Percentiles rank a stretch among this genome's conserved stretches.
These are phyloP conservation scores for Dothiorella sarmentorum DNA, from an alignment of 2,329 filamentous ascomycete species.

Conservation along the genomic window DNA sequence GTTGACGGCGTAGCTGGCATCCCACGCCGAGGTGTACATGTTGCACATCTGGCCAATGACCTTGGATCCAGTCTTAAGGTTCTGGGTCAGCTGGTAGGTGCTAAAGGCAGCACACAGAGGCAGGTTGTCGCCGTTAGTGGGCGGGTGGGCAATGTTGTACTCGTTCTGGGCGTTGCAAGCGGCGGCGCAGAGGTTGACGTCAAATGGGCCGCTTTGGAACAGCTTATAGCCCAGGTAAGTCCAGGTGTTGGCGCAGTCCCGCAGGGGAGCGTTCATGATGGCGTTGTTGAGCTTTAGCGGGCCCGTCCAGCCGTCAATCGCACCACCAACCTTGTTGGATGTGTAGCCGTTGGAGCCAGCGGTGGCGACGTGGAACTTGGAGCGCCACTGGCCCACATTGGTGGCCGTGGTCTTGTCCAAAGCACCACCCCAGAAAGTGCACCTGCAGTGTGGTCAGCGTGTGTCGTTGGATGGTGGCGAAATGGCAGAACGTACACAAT, in stretches of 20 bases:
- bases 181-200: slow-evolving; percentile 29
- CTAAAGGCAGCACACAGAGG: slow-evolving; percentile 31
- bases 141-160: slow-evolving; percentile 4
- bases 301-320: slow-evolving; percentile 13
- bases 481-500: not conserved
- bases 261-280: slow-evolving; percentile 29
- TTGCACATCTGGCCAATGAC: slow-evolving; percentile 25
- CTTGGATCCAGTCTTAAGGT: slow-evolving; percentile 19
- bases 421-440: slow-evolving; percentile 29
- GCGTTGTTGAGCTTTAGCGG: slow-evolving; percentile 21
- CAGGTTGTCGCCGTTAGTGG: not conserved
- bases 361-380: slow-evolving; percentile 22
- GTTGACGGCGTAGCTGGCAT: not conserved
- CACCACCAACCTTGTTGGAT: not conserved
- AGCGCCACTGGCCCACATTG: slow-evolving; percentile 27
- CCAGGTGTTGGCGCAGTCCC: slow-evolving; percentile 17
- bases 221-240: slow-evolving; percentile 28
- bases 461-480: slow-evolving; percentile 21
- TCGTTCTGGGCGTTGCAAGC: slow-evolving; percentile 23
- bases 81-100: slow-evolving; percentile 30
- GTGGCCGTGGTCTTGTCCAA: slow-evolving; percentile 24
- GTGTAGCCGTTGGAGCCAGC: slow-evolving; percentile 24
- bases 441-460: too few species aligned
- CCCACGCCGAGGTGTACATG: slow-evolving; percentile 9
- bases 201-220: slow-evolving; percentile 28